Conservation (phyloP, 2,329 filamentous ascomycete species). For the Colletotrichum navitas region DNA sequence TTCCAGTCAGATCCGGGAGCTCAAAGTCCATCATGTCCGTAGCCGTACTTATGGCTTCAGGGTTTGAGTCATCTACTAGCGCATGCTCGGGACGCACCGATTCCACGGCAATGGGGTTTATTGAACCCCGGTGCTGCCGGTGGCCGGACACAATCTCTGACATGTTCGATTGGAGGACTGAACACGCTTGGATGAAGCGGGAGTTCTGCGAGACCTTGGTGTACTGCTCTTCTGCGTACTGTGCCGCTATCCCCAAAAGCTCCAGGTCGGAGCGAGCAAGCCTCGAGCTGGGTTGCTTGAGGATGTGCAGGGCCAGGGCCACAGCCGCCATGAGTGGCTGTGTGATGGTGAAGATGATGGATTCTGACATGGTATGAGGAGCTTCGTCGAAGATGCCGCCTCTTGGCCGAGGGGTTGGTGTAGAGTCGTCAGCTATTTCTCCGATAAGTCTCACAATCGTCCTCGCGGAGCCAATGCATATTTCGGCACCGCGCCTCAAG, state of each 20-base stretch:
- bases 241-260: constrained; percentile 40
- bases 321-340: constrained; percentile 42
- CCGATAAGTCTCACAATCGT: constrained; percentile 21
- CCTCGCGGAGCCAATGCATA: constrained; percentile 29
- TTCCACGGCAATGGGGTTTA: not conserved
- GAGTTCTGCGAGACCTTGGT: constrained; percentile 27
- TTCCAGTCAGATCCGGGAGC: constrained; percentile 28
- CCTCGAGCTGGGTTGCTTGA: constrained; percentile 40
- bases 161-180: constrained; percentile 33
- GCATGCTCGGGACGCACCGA: not conserved
- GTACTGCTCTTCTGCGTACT: constrained; percentile 43
- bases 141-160: not conserved
- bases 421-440: constrained; percentile 28
- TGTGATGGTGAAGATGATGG: constrained; percentile 29
- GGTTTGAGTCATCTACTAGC: not conserved
- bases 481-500: constrained; percentile 17
- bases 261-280: constrained; percentile 44
- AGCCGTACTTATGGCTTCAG: not conserved
- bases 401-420: not conserved
- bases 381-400: constrained; percentile 1
- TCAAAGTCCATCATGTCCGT: constrained; percentile 32
- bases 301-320: constrained; percentile 43
- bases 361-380: constrained; percentile 4
- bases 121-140: not conserved
- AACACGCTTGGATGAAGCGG: constrained; percentile 31